Evolutionary conservation across 305 asterid species (phyloP).

Genomic region (Solanum hybrid): DNA sequence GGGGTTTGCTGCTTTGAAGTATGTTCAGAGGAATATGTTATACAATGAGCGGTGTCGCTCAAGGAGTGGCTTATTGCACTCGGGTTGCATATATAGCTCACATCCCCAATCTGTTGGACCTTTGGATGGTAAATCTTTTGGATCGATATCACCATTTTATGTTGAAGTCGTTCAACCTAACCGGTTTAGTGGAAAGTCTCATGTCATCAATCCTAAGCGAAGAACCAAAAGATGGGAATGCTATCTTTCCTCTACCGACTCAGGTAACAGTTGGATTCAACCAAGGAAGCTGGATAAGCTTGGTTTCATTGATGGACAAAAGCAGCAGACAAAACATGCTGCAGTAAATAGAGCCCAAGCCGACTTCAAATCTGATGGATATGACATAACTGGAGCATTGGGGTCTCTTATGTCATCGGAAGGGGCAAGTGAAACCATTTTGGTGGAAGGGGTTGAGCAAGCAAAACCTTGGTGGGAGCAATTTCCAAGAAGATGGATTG

Average conservation of each 20-base stretch:
- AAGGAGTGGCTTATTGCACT: conserved; percentile 21
- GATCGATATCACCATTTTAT: conserved; percentile 16
- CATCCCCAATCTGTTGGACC: conserved; percentile 21
- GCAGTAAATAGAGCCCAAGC: conserved; percentile 50
- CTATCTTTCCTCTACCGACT: conserved; percentile 29
- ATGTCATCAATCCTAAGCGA: conserved; percentile 24
- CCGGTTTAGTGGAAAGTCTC: conserved; percentile 23
- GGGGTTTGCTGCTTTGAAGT: conserved; percentile 21
- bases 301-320: conserved; percentile 32
- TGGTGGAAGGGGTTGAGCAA: conserved; percentile 31
- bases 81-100: conserved; percentile 13
- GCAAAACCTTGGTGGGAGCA: conserved; percentile 59
- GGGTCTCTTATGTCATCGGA: conserved; percentile 44
- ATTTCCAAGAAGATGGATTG: conserved; percentile 86
- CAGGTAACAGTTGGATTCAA: conserved; percentile 28
- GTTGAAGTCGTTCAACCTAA: conserved; percentile 21
- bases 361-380: conserved; percentile 69
- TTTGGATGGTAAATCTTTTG: conserved; percentile 15
- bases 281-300: conserved; percentile 34
- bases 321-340: conserved; percentile 29
- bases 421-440: conserved; percentile 39
- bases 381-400: conserved; percentile 43
- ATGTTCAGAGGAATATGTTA: conserved; percentile 21
- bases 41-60: conserved; percentile 24
- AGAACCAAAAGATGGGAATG: conserved; percentile 30